Percentiles rank a stretch among this genome's conserved stretches.
Evolutionary conservation across 768 basidiomycete species (phyloP).

Genomic region (Macrolepiota fuliginosa): DNA sequence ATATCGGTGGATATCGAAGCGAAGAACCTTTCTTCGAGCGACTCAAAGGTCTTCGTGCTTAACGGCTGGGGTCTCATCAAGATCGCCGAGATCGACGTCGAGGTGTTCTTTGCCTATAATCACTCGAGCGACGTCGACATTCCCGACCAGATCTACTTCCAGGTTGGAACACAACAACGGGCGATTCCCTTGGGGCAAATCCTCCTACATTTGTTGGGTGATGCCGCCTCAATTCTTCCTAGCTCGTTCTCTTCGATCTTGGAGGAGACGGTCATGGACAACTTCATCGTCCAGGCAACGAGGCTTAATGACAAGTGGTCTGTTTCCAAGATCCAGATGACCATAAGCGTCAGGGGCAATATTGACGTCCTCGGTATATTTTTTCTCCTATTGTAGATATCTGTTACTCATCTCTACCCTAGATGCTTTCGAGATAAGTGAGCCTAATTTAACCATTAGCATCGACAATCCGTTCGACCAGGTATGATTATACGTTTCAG

Average conservation of each 20-base stretch:
- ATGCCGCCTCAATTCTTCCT: not conserved
- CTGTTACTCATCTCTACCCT: not conserved
- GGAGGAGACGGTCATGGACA: not conserved
- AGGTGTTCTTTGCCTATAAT: not conserved
- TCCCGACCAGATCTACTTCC: not conserved
- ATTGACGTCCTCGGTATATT: not conserved
- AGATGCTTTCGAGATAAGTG: not conserved
- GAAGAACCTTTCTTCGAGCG: not conserved
- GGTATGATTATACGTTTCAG: not conserved
- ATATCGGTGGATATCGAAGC: not conserved
- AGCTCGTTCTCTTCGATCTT: not conserved
- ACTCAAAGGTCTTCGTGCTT: not conserved
- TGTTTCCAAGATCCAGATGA: not conserved
- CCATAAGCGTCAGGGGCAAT: not conserved
- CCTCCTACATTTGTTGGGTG: not conserved
- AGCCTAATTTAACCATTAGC: not conserved
- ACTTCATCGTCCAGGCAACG: not conserved
- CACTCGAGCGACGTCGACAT: not conserved
- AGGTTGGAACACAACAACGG: not conserved
- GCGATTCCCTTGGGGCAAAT: not conserved
- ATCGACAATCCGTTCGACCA: not conserved
- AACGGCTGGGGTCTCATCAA: not conserved
- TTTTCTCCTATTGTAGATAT: not conserved
- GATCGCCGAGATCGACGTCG: not conserved
- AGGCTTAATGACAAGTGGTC: not conserved